phyloP scores from a whole-genome alignment of 306 rosid species.

The Cicer bijugum region DNA sequence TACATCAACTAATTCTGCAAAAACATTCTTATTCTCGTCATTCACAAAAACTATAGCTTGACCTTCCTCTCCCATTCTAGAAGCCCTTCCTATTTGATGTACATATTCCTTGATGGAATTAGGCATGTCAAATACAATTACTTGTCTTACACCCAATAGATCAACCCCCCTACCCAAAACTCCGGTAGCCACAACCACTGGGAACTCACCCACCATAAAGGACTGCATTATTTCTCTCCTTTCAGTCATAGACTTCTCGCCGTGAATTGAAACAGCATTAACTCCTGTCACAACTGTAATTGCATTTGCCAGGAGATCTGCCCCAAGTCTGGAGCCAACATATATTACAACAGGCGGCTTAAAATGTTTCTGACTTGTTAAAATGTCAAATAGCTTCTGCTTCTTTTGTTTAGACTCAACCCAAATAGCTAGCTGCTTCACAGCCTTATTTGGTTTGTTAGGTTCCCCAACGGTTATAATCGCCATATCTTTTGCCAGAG shows the following conservation, averaged over 20 bases:
- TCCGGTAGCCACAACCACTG: slow-evolving; percentile 84
- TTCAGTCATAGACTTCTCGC: slow-evolving; percentile 84
- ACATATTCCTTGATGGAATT: slow-evolving; percentile 80
- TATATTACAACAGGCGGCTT: slow-evolving; percentile 76
- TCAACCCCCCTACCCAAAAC: slow-evolving; percentile 86
- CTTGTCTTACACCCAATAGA: slow-evolving; percentile 76
- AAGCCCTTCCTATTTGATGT: slow-evolving; percentile 88
- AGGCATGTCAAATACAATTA: slow-evolving; percentile 84
- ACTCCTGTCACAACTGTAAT: slow-evolving; percentile 68
- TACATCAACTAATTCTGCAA: slow-evolving; percentile 60
- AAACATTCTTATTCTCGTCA: slow-evolving; percentile 68
- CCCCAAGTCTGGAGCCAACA: slow-evolving; percentile 78
- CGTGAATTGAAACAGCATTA: slow-evolving; percentile 74
- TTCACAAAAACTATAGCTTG: slow-evolving; percentile 71
- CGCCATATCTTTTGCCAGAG: slow-evolving; percentile 57
- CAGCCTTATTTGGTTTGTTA: slow-evolving; percentile 73
- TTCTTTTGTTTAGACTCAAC: slow-evolving; percentile 83
- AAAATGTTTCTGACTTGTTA: slow-evolving; percentile 72
- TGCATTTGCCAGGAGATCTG: slow-evolving; percentile 83
- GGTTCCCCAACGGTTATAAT: slow-evolving; percentile 68
- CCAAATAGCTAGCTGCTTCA: slow-evolving; percentile 85
- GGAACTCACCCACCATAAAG: slow-evolving; percentile 71
- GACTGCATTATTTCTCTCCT: slow-evolving; percentile 79
- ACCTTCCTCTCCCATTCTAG: slow-evolving; percentile 89
- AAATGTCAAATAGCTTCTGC: slow-evolving; percentile 77